These are phyloP conservation scores for Ceratocystis lukuohia DNA, from an alignment of 2,329 filamentous ascomycete genomes.

Conservation along the genomic window DNA sequence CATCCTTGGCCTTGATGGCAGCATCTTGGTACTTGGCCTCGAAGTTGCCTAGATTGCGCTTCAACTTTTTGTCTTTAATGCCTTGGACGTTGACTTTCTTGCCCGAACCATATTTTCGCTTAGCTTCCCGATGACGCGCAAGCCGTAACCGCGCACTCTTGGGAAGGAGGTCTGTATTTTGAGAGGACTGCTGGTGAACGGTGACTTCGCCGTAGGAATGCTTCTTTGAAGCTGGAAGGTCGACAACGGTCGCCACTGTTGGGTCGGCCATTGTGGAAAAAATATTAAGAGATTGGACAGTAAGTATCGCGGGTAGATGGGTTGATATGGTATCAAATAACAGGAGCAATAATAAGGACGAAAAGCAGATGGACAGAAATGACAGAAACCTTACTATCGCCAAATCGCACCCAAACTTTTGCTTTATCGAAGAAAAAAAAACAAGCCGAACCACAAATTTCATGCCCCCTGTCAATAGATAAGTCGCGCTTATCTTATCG, in stretches of 20 bases:
- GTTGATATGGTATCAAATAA: too few relatives aligned
- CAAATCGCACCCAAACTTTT: too few relatives aligned
- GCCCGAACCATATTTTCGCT: conserved; percentile 74
- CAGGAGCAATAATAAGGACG: too few relatives aligned
- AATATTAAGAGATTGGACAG: too few relatives aligned
- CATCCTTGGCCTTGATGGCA: conserved; percentile 75
- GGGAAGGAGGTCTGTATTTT: conserved; percentile 33
- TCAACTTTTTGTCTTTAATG: conserved; percentile 81
- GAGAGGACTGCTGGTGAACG: neutral
- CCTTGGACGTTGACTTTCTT: conserved; percentile 56
- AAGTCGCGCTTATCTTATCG: conserved; percentile 17
- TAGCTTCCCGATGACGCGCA: conserved; percentile 46
- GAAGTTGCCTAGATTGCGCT: conserved; percentile 61
- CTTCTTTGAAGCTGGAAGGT: conserved; percentile 12
- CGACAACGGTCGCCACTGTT: conserved; percentile 10
- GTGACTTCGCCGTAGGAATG: conserved; percentile 8
- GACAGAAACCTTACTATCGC: too few relatives aligned
- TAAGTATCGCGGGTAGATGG: too few relatives aligned
- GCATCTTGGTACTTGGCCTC: conserved; percentile 77
- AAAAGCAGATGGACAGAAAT: too few relatives aligned
- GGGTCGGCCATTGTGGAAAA: neutral
- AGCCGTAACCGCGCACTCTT: conserved; percentile 39
- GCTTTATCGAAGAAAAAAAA: neutral
- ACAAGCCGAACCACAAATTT: conserved; percentile 3
- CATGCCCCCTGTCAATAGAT: neutral